A percentile compares a stretch with the other conserved stretches of the same genome.
Conservation (phyloP, 2,329 filamentous ascomycete genomes). For the Tolypocladium nubicola region DNA sequence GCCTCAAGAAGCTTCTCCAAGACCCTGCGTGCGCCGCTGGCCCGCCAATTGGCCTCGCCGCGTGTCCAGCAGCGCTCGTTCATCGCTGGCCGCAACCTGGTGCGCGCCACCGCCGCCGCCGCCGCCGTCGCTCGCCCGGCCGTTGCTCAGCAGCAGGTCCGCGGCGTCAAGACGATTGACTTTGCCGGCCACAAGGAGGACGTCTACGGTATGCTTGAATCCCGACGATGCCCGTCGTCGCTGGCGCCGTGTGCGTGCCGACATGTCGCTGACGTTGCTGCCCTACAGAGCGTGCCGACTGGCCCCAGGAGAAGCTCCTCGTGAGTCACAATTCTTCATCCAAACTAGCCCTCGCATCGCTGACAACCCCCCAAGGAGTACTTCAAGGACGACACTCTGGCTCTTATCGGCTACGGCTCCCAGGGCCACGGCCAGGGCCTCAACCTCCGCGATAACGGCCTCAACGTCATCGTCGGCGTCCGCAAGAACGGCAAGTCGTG, state of each 20-base stretch:
- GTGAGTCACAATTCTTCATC: constrained; percentile 42
- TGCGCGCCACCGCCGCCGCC: constrained; percentile 34
- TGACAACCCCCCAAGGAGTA: constrained; percentile 55
- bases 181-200: constrained; percentile 93
- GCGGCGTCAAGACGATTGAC: constrained; percentile 97
- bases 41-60: constrained; percentile 52
- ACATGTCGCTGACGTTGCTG: constrained; percentile 7
- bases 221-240: neutral
- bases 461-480: constrained; percentile 98
- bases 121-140: constrained; percentile 43
- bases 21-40: constrained; percentile 52
- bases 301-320: constrained; percentile 96
- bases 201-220: constrained; percentile 63
- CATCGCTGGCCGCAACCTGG: constrained; percentile 47
- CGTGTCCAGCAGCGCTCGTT: constrained; percentile 53
- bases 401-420: constrained; percentile 95
- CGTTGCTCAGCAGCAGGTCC: constrained; percentile 57
- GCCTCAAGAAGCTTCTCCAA: constrained; percentile 66
- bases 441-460: constrained; percentile 98
- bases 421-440: constrained; percentile 98
- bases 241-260: neutral
- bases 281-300: constrained; percentile 80
- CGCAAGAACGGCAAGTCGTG: constrained; percentile 97
- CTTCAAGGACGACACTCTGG: constrained; percentile 99
- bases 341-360: neutral